These are phyloP conservation scores for Cercospora brassicicola DNA, from an alignment of 2,329 filamentous ascomycete species.

Conservation along the genomic window DNA sequence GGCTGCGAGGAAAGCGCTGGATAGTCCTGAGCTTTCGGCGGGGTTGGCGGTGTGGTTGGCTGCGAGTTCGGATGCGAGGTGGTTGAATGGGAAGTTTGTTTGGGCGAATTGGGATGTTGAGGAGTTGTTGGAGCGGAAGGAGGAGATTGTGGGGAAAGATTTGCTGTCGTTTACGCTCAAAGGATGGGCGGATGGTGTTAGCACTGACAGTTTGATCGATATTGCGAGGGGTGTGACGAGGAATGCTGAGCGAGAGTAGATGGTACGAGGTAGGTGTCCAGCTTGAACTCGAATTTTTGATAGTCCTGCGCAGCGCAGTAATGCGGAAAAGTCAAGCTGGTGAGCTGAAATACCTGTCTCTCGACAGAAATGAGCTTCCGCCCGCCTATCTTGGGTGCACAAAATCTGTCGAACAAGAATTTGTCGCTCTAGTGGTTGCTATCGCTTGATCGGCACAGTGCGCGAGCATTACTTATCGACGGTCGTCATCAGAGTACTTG, in stretches of 20 bases:
- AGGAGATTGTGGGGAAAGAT: constrained; percentile 12
- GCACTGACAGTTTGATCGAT: constrained; percentile 10
- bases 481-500: constrained; percentile 50
- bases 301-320: no score
- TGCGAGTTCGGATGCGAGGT: constrained; percentile 36
- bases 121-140: constrained; percentile 17
- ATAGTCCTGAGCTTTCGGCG: neutral
- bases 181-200: constrained; percentile 8
- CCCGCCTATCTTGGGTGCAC: neutral
- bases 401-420: no score
- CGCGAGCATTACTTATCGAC: constrained; percentile 24
- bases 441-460: neutral
- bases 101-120: constrained; percentile 27
- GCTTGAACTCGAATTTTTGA: no score
- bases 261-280: neutral
- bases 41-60: constrained; percentile 37
- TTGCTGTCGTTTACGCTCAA: constrained; percentile 12
- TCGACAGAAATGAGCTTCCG: neutral
- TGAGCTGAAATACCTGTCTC: neutral
- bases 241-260: constrained; percentile 6
- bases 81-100: constrained; percentile 23
- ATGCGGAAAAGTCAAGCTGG: neutral
- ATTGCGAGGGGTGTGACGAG: constrained; percentile 17
- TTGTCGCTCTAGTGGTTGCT: no score
- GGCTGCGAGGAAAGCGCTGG: constrained; percentile 11